Evolutionary conservation across 257 asterid genomes (phyloP).

Genomic region (Verbena officinalis): DNA sequence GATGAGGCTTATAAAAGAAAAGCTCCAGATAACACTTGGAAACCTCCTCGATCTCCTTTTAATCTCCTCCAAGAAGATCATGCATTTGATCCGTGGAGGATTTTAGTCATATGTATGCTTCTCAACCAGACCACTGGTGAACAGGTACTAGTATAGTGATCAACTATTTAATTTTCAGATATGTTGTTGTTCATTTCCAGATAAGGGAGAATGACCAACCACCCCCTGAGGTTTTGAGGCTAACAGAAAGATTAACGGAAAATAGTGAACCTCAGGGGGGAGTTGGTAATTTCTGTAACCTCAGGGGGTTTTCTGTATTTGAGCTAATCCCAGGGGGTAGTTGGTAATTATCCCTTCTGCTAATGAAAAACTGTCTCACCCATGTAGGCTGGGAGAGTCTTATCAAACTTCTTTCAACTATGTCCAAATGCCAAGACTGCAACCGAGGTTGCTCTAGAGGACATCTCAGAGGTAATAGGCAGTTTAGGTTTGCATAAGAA

Average conservation of each 20-base stretch:
- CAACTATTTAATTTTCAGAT: conserved; percentile 1
- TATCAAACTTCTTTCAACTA: conserved; percentile 51
- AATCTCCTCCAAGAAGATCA: conserved; percentile 90
- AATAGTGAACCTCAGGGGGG: too few relatives aligned
- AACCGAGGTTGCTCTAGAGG: conserved; percentile 45
- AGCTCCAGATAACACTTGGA: conserved; percentile 66
- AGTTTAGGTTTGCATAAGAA: conserved; percentile 70
- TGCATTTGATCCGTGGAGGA: conserved; percentile 93
- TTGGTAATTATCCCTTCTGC: too few relatives aligned
- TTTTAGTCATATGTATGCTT: conserved; percentile 85
- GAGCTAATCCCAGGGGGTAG: too few relatives aligned
- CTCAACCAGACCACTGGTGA: conserved; percentile 77
- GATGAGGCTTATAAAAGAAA: conserved; percentile 69
- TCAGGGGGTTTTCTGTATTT: too few relatives aligned
- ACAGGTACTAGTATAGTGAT: conserved; percentile 63
- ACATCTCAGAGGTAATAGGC: conserved; percentile 56
- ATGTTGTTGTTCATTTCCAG: not conserved
- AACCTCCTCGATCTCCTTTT: conserved; percentile 76
- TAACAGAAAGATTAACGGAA: too few relatives aligned
- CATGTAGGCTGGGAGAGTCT: conserved; percentile 52
- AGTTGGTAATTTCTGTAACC: too few relatives aligned
- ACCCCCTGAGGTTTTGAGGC: too few relatives aligned
- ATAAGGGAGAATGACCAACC: too few relatives aligned
- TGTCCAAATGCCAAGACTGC: conserved; percentile 84
- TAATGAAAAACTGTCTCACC: conserved; percentile 6